Evolutionary conservation across 441 rosid species (phyloP).

Genomic region (Francoa sonchifolia): DNA sequence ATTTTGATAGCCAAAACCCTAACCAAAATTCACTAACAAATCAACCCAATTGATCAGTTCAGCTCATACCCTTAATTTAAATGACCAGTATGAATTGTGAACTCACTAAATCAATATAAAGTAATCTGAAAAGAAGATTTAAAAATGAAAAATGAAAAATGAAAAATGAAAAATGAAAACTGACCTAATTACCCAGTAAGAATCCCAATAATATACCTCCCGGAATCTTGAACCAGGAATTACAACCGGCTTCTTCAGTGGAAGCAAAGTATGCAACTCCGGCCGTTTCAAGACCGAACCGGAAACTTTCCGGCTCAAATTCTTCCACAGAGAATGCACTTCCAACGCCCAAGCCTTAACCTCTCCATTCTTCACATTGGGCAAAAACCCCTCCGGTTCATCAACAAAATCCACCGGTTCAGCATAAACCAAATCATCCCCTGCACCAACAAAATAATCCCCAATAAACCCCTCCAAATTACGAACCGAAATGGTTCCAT

Average conservation of each 20-base stretch:
- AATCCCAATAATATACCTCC: constrained; percentile 96
- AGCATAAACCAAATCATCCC: constrained; percentile 36
- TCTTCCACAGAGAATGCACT: constrained; percentile 74
- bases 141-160: no score
- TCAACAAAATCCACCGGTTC: constrained; percentile 50
- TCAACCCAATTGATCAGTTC: no score
- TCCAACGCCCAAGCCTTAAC: constrained; percentile 73
- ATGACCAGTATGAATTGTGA: no score
- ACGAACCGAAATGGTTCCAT: constrained; percentile 25
- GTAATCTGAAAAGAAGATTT: no score
- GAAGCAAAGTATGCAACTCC: constrained; percentile 64
- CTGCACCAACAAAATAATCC: constrained; percentile 35
- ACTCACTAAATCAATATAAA: no score
- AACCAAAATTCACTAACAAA: no score
- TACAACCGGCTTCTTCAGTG: constrained; percentile 46
- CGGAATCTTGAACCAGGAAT: constrained; percentile 79
- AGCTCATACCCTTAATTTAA: no score
- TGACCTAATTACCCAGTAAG: constrained; percentile 83
- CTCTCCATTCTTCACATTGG: constrained; percentile 43
- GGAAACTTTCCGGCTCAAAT: constrained; percentile 48
- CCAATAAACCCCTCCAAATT: constrained; percentile 34
- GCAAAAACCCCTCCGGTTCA: constrained; percentile 55
- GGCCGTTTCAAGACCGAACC: constrained; percentile 35
- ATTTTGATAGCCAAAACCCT: no score
- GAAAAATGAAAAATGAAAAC: not conserved